phyloP scores from a whole-genome alignment of 1,284 basidiomycete genomes.

The Papiliotrema flavescens region DNA sequence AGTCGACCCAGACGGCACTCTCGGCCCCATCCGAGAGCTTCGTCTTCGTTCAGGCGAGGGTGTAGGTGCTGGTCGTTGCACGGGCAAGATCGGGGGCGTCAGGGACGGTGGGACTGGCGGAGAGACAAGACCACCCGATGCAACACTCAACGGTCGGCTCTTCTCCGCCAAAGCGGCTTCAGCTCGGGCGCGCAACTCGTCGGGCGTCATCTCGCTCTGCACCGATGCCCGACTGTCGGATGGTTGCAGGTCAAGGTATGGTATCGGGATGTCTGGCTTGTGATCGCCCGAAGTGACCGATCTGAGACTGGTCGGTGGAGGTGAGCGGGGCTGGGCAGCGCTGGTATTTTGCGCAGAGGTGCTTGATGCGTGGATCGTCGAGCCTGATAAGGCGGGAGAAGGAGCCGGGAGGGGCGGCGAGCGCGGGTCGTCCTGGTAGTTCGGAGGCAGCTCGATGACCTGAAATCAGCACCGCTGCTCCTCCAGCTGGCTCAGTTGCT shows the following conservation, averaged over 20 bases:
- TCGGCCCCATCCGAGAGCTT: no score
- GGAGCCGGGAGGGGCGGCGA: not conserved
- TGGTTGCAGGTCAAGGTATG: not conserved
- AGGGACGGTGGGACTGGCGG: no score
- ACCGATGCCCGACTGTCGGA: not conserved
- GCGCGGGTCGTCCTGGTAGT: slow-evolving; percentile 9
- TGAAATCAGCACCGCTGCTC: not conserved
- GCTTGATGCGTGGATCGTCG: not conserved
- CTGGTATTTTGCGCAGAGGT: not conserved
- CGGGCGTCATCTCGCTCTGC: slow-evolving; percentile 6
- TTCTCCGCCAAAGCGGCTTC: slow-evolving; percentile 28
- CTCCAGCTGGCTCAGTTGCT: not conserved
- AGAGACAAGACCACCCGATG: not conserved
- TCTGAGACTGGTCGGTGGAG: no score
- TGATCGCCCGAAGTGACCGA: no score
- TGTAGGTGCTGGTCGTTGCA: no score
- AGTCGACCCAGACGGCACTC: no score
- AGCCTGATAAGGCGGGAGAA: not conserved
- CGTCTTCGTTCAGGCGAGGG: no score
- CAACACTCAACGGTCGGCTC: not conserved
- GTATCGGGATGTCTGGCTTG: not conserved
- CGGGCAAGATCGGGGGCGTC: no score
- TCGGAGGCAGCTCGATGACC: slow-evolving; percentile 29
- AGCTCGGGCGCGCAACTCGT: slow-evolving; percentile 23
- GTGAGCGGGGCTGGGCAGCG: not conserved